phyloP scores from a whole-genome alignment of 1,284 basidiomycete species.

The Sporisorium graminicola region DNA sequence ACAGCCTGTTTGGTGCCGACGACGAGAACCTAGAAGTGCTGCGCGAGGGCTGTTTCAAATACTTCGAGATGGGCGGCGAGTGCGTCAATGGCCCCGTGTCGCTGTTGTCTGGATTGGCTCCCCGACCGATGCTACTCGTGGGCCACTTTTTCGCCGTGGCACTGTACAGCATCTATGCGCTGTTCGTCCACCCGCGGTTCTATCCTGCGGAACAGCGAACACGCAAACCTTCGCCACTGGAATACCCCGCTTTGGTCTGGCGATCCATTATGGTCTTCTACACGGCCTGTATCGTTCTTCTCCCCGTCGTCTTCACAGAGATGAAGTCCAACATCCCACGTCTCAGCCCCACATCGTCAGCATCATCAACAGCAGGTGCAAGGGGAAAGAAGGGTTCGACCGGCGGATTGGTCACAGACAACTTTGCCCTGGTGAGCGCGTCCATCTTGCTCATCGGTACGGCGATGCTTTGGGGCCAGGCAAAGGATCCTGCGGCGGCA shows the following conservation, averaged over 20 bases:
- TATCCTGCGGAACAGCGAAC: slow-evolving; percentile 24
- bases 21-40: slow-evolving; percentile 85
- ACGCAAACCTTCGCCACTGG: slow-evolving; percentile 28
- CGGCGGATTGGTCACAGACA: slow-evolving; percentile 33
- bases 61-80: slow-evolving; percentile 93
- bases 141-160: slow-evolving; percentile 96
- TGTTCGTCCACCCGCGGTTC: slow-evolving; percentile 75
- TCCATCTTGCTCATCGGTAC: slow-evolving; percentile 40
- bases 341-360: slow-evolving; percentile 8
- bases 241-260: slow-evolving; percentile 57
- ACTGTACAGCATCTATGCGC: slow-evolving; percentile 87
- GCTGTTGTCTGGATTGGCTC: slow-evolving; percentile 73
- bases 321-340: slow-evolving; percentile 54
- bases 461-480: slow-evolving; percentile 42
- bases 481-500: slow-evolving; percentile 36
- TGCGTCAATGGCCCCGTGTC: slow-evolving; percentile 86
- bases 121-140: slow-evolving; percentile 82
- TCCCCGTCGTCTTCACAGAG: slow-evolving; percentile 68
- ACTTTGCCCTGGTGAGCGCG: slow-evolving; percentile 42
- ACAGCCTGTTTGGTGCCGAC: slow-evolving; percentile 67
- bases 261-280: slow-evolving; percentile 60
- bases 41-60: slow-evolving; percentile 93
- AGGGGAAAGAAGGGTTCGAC: slow-evolving; percentile 1
- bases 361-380: neutral
- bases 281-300: slow-evolving; percentile 66